Percentiles rank a stretch among this genome's conserved stretches.
These are phyloP conservation scores for Spergularia marina DNA, from an alignment of 148 eudicot species.

Conservation along the genomic window DNA sequence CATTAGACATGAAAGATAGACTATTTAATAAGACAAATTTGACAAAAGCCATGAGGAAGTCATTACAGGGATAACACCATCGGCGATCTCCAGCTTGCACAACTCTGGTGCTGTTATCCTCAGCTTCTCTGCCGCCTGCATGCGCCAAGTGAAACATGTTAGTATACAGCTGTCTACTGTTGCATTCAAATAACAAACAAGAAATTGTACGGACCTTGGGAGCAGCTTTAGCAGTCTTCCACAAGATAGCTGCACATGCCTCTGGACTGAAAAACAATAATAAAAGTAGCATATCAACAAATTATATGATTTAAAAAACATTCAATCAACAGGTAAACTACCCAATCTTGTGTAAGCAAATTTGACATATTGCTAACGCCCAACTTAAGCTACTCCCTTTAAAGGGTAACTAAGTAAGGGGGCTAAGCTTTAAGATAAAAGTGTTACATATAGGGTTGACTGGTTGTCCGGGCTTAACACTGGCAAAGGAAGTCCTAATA, in stretches of 20 bases:
- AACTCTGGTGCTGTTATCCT: conserved; percentile 71
- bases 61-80: conserved; percentile 65
- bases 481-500: too few species aligned
- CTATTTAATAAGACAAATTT: too few species aligned
- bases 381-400: too few species aligned
- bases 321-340: neutral
- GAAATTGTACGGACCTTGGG: conserved; percentile 51
- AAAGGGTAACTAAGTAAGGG: too few species aligned
- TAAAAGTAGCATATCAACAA: neutral
- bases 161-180: neutral
- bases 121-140: conserved; percentile 79
- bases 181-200: conserved; percentile 10
- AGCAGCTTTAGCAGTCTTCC: conserved; percentile 77
- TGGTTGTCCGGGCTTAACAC: too few species aligned
- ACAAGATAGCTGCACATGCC: conserved; percentile 86
- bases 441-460: too few species aligned
- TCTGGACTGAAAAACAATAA: conserved; percentile 56
- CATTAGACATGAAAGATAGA: too few species aligned
- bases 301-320: neutral
- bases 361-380: neutral
- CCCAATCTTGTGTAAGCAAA: neutral
- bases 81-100: conserved; percentile 60
- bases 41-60: neutral
- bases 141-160: conserved; percentile 12
- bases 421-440: too few species aligned